Percentiles rank a stretch among this genome's conserved stretches.
Conservation (phyloP, 805 yeast genomes). For the Metschnikowia henanensis region DNA sequence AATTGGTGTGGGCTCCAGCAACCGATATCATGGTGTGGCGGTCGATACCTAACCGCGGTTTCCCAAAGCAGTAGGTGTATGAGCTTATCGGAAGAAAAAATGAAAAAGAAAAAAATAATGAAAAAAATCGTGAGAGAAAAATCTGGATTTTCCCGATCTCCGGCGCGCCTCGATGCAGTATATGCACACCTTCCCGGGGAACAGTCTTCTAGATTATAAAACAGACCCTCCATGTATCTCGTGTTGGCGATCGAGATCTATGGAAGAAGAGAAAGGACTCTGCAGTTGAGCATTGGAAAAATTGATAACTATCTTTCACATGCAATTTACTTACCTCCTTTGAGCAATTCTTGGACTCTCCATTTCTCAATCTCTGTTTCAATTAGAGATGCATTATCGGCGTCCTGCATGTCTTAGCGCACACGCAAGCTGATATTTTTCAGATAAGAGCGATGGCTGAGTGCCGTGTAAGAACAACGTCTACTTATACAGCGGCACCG, state of each 20-base stretch:
- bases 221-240: too few species aligned
- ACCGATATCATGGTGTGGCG: background rate
- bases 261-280: too few species aligned
- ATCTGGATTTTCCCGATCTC: too few species aligned
- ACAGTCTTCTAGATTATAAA: too few species aligned
- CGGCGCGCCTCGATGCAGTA: too few species aligned
- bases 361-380: background rate
- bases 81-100: constrained; percentile 2
- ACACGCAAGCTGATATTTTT: background rate
- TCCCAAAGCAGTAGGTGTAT: constrained; percentile 1
- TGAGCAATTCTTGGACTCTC: background rate
- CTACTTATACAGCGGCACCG: background rate
- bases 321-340: too few species aligned
- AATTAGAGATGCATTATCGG: background rate
- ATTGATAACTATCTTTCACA: too few species aligned
- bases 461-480: background rate
- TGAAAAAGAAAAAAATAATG: background rate
- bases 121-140: too few species aligned
- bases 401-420: background rate
- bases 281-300: too few species aligned
- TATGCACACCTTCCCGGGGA: too few species aligned
- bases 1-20: background rate
- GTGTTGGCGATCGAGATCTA: too few species aligned
- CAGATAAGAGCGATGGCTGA: background rate
- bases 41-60: background rate